Base-by-base conservation (phyloP, 345 rosid genomes). In the Euphorbia pulcherrima region DNA sequence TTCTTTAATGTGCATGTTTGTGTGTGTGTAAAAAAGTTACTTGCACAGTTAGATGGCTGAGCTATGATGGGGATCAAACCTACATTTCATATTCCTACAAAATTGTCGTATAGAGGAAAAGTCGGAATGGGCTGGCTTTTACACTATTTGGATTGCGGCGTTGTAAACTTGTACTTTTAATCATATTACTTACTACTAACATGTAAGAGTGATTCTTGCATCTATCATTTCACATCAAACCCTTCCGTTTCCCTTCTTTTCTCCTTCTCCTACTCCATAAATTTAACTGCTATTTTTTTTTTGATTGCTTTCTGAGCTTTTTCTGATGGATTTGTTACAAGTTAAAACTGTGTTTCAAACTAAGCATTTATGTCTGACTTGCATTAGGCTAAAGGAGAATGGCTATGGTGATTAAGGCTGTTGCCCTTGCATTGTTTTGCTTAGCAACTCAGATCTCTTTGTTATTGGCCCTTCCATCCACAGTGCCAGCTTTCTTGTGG, bases 401-500 rank as follows among this genome's bases (percentile, higher is more conserved):
- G 53, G 52, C 20, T 29, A 44, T 1, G 66, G 24, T 24, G 47
- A 37, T 60, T 21, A 17, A n/a, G 52, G 53, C 23, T 26, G 6
- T 41, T 41, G 48, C 66, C 53, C 10, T 44, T 20, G 46, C 53
- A n/a, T 62, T 41, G 41, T 41, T 62, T 10, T 26, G 41, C 2
- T 8, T 64, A 30, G 51, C 62, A 18, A 52, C 82, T 63, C 71
- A 78, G 40, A n/a, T 73, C 71, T 76, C 80, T 20, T 58, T 64
- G 5, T 77, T 81, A 40, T 70, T 75, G 30, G 83, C 86, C 47
- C 81, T 73, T 16, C 78, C 82, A 23, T 68, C 85, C 13, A 81
- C 91, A 2, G 87, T 78, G 28, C 92, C 97, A 24, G 97, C 96
- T 69, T 84, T 91, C 68, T 77, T 94, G 16, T 94, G 97, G 97